These are phyloP conservation scores for Fusarium sterilihyphosum DNA, from an alignment of 2,329 filamentous ascomycete species.

Conservation along the genomic window DNA sequence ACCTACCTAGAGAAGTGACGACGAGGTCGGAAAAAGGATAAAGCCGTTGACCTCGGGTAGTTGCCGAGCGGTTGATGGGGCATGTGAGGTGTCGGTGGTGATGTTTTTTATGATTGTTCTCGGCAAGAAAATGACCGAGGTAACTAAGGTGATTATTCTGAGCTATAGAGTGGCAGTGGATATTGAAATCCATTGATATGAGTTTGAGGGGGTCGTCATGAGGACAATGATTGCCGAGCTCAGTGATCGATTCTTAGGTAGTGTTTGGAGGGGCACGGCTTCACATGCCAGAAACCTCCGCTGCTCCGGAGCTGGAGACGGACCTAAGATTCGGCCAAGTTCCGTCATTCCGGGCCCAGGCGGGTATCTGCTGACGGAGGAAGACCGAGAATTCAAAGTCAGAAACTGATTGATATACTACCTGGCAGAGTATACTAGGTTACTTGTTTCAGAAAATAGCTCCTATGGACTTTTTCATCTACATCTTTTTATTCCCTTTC, in stretches of 20 bases:
- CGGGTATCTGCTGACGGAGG: constrained; percentile 33
- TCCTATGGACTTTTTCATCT: background rate
- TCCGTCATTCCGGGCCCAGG: constrained; percentile 36
- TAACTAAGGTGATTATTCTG: constrained; percentile 16
- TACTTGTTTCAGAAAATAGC: background rate
- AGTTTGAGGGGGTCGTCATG: background rate
- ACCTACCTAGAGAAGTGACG: background rate
- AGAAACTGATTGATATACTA: background rate
- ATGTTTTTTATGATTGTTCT: background rate
- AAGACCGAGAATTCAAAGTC: constrained; percentile 33
- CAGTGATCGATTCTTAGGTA: background rate
- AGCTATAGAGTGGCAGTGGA: constrained; percentile 1
- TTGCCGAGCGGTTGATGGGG: constrained; percentile 19
- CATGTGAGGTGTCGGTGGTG: constrained; percentile 22
- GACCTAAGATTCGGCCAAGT: constrained; percentile 40
- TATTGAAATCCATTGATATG: constrained; percentile 10
- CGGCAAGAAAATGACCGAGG: constrained; percentile 35
- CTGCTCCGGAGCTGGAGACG: constrained; percentile 40
- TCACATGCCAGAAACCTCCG: constrained; percentile 48
- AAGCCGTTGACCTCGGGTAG: constrained; percentile 28
- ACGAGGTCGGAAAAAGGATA: background rate
- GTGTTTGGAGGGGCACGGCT: constrained; percentile 9
- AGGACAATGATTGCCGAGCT: constrained; percentile 14
- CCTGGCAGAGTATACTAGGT: background rate
- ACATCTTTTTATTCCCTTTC: background rate